These are phyloP conservation scores for Penicillium atrosanguineum DNA, from an alignment of 495 filamentous ascomycete species.

Conservation along the genomic window DNA sequence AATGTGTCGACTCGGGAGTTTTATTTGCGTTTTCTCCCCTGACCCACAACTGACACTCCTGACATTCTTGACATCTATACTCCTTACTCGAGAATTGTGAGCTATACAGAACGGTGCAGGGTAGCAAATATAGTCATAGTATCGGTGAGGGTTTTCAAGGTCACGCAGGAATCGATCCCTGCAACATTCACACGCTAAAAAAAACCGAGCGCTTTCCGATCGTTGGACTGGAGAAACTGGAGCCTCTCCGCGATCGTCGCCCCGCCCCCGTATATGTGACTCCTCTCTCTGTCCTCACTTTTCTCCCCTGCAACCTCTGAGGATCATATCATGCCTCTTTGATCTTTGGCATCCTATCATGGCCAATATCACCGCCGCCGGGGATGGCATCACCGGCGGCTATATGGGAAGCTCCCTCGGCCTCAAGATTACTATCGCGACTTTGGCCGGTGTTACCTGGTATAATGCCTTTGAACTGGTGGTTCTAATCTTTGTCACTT, in stretches of 20 bases:
- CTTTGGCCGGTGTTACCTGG: slow-evolving; percentile 52
- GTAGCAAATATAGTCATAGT: background rate
- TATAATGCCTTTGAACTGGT: slow-evolving; percentile 57
- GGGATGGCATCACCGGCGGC: slow-evolving; percentile 44
- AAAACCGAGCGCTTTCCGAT: slow-evolving; percentile 4
- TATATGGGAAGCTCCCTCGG: slow-evolving; percentile 34
- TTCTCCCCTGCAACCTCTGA: slow-evolving; percentile 1
- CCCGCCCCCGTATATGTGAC: background rate
- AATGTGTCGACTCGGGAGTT: background rate
- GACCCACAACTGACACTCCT: background rate
- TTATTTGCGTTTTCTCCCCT: background rate
- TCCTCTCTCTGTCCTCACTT: background rate
- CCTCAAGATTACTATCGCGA: slow-evolving; percentile 50
- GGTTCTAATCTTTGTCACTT: slow-evolving; percentile 54
- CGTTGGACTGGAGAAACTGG: background rate
- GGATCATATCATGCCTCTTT: slow-evolving; percentile 17
- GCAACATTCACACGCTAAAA: background rate
- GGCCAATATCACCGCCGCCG: slow-evolving; percentile 28
- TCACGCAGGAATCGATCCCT: background rate
- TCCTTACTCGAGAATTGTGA: too few relatives aligned
- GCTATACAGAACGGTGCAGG: too few relatives aligned
- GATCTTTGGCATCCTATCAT: slow-evolving; percentile 13
- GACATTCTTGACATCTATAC: background rate
- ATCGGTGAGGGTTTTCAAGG: background rate
- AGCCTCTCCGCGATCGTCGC: background rate